phyloP scores from a whole-genome alignment of 805 yeast genomes.

The Yamadazyma olivae region DNA sequence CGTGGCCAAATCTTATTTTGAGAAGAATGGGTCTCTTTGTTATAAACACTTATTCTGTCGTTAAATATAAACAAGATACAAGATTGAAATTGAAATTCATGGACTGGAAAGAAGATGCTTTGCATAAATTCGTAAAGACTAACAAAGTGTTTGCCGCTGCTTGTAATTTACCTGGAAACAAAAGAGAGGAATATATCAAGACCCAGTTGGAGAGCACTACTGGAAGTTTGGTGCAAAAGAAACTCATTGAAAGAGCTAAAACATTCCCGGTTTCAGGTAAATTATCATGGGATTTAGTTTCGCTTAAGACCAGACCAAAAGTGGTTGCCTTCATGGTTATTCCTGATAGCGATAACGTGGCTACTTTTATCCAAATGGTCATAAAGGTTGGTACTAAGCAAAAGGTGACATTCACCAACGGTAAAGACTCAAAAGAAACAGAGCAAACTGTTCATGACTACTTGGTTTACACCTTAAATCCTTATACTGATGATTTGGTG shows the following conservation, averaged over 20 bases:
- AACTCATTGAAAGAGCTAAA: slow-evolving; percentile 29
- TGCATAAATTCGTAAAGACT: slow-evolving; percentile 72
- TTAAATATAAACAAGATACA: slow-evolving; percentile 43
- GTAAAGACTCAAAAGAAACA: slow-evolving; percentile 13
- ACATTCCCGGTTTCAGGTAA: slow-evolving; percentile 54
- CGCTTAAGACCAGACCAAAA: slow-evolving; percentile 70
- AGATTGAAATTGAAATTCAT: slow-evolving; percentile 53
- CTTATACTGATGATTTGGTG: slow-evolving; percentile 34
- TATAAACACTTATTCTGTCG: slow-evolving; percentile 56
- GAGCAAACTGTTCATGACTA: slow-evolving; percentile 33
- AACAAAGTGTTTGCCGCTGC: slow-evolving; percentile 74
- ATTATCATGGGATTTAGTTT: slow-evolving; percentile 74
- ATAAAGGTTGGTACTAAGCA: slow-evolving; percentile 37
- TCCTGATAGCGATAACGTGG: slow-evolving; percentile 43
- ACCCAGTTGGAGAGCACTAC: slow-evolving; percentile 32
- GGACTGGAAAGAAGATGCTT: slow-evolving; percentile 83
- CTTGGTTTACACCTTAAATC: slow-evolving; percentile 38
- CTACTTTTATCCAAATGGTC: slow-evolving; percentile 38
- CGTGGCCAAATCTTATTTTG: slow-evolving; percentile 46
- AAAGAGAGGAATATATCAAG: slow-evolving; percentile 45
- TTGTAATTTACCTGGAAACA: slow-evolving; percentile 26
- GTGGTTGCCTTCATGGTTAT: slow-evolving; percentile 67
- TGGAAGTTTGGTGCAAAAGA: slow-evolving; percentile 29
- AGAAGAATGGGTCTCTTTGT: slow-evolving; percentile 68
- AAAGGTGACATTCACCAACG: slow-evolving; percentile 26